These are phyloP conservation scores for Lipomyces yamanashiensis DNA, from an alignment of 805 yeast species.

Conservation along the genomic window DNA sequence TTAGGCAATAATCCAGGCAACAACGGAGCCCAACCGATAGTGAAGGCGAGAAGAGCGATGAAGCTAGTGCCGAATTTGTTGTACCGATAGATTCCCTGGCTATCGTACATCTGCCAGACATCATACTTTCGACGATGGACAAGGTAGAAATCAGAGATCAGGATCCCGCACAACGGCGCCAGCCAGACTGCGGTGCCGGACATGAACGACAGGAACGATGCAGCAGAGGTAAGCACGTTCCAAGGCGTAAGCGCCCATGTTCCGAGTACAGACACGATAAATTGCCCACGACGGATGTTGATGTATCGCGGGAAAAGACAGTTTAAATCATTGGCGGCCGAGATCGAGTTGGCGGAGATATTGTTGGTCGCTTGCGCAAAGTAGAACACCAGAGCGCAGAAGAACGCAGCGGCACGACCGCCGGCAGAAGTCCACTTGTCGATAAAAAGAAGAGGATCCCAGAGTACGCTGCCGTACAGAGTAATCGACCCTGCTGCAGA, in stretches of 20 bases:
- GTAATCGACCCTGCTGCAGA: conserved; percentile 30
- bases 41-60: conserved; percentile 50
- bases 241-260: conserved; percentile 76
- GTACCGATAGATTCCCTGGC: conserved; percentile 50
- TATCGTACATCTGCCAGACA: conserved; percentile 61
- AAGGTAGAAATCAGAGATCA: conserved; percentile 45
- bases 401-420: conserved; percentile 77
- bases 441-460: conserved; percentile 34
- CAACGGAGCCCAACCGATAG: conserved; percentile 38
- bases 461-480: conserved; percentile 28
- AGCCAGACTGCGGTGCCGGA: conserved; percentile 81
- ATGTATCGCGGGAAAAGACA: conserved; percentile 54
- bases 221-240: conserved; percentile 71
- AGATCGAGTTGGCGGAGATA: conserved; percentile 60
- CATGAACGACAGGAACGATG: conserved; percentile 76
- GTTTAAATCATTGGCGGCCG: conserved; percentile 55
- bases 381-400: conserved; percentile 70
- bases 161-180: conserved; percentile 80
- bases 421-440: conserved; percentile 43
- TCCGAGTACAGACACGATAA: conserved; percentile 72
- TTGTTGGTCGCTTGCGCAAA: conserved; percentile 80
- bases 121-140: conserved; percentile 74
- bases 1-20: conserved; percentile 25
- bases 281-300: conserved; percentile 70
- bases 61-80: conserved; percentile 50